Evolutionary conservation across 331 rosid species (phyloP).

Genomic region (Saraca asoca): DNA sequence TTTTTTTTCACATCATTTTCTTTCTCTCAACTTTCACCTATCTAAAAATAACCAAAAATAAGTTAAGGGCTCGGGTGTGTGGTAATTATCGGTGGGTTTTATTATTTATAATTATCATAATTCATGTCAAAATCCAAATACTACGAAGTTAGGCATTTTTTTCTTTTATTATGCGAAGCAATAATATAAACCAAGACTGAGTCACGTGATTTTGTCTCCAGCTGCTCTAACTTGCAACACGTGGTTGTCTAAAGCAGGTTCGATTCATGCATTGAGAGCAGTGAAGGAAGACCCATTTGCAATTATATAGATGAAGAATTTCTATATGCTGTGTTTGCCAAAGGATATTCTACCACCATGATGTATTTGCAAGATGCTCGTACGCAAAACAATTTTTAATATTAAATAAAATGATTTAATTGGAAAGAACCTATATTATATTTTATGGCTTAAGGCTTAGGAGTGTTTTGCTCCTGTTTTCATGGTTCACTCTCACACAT

Average conservation of each 20-base stretch:
- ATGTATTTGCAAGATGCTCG: neutral
- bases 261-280: neutral
- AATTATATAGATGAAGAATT: slow-evolving; percentile 6
- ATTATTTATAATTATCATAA: no score
- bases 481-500: no score
- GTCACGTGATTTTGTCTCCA: slow-evolving; percentile 15
- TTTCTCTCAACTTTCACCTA: no score
- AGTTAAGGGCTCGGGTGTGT: no score
- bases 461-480: no score
- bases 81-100: no score
- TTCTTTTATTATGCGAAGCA: neutral
- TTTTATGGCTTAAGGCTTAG: neutral
- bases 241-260: neutral
- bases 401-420: neutral
- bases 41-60: no score
- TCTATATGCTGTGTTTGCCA: slow-evolving; percentile 1
- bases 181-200: neutral
- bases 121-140: no score
- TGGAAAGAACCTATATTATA: neutral
- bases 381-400: neutral
- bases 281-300: neutral
- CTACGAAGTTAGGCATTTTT: neutral
- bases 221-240: neutral
- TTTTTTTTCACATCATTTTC: no score
- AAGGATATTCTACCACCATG: slow-evolving; percentile 25